phyloP scores from a whole-genome alignment of 345 rosid species.

The Stellera chamaejasme region DNA sequence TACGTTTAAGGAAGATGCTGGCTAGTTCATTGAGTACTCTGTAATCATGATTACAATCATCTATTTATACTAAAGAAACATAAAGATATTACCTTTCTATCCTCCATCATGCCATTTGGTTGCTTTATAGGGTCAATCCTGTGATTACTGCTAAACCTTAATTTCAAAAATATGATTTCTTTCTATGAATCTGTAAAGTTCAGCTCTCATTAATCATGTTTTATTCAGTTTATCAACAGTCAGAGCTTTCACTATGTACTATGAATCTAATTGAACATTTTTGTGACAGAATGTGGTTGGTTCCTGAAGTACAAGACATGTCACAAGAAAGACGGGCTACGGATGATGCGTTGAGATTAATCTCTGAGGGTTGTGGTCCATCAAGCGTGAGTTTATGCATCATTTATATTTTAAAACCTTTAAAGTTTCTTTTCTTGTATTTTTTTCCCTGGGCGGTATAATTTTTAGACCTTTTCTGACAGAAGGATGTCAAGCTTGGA shows the following conservation, averaged over 20 bases:
- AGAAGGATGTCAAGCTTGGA: slow-evolving; percentile 49
- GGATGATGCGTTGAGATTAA: slow-evolving; percentile 46
- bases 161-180: too few species aligned
- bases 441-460: too few species aligned
- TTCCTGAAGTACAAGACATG: slow-evolving; percentile 41
- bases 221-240: slow-evolving; percentile 28
- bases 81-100: too few species aligned
- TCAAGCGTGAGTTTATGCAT: slow-evolving; percentile 37
- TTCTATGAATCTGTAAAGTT: too few species aligned
- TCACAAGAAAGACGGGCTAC: slow-evolving; percentile 26
- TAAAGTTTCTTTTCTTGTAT: too few species aligned
- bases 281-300: slow-evolving; percentile 62
- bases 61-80: too few species aligned
- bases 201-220: too few species aligned
- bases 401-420: too few species aligned
- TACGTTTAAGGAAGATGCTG: slow-evolving; percentile 1
- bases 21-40: not conserved
- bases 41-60: too few species aligned
- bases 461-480: not conserved
- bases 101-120: too few species aligned
- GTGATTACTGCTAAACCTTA: too few species aligned
- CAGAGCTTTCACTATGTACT: slow-evolving; percentile 70
- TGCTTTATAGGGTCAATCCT: too few species aligned
- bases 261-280: slow-evolving; percentile 12
- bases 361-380: slow-evolving; percentile 67